Conservation (phyloP, 164 flowering plant genomes). For the Sedum album region DNA sequence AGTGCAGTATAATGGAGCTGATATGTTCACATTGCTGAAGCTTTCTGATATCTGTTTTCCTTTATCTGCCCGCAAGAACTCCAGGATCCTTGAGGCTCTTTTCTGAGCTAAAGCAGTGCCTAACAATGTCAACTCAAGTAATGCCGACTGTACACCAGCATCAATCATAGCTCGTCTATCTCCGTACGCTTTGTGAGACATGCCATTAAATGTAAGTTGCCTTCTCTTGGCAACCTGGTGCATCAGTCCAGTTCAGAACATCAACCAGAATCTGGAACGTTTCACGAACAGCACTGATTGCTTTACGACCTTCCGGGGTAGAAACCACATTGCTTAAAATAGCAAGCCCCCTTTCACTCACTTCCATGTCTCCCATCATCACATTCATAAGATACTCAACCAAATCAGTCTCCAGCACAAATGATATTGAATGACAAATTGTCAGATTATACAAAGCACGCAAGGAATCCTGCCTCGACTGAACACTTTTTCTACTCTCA, state of each 20-base stretch:
- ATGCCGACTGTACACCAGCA: constrained; percentile 57
- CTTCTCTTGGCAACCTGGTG: no score
- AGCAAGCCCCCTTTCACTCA: no score
- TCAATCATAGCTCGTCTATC: constrained; percentile 82
- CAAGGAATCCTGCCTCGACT: no score
- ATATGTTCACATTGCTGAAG: constrained; percentile 32
- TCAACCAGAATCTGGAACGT: constrained; percentile 66
- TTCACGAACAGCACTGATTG: no score
- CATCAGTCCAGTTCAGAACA: constrained; percentile 77
- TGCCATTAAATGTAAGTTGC: constrained; percentile 85
- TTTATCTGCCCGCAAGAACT: constrained; percentile 66
- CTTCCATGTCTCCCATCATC: no score
- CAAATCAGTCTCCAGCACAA: constrained; percentile 52
- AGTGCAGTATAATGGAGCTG: constrained; percentile 66
- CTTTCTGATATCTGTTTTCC: constrained; percentile 69
- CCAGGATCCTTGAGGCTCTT: constrained; percentile 89
- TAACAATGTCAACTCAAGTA: constrained; percentile 81
- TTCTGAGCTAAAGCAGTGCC: no score
- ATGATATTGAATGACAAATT: constrained; percentile 28
- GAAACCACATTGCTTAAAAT: no score
- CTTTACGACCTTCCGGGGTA: no score
- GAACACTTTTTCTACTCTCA: no score
- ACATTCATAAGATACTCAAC: no score
- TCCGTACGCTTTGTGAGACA: constrained; percentile 80
- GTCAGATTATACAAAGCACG: no score